Conservation (phyloP, 495 filamentous ascomycete species). For the Cercophora sp. region DNA sequence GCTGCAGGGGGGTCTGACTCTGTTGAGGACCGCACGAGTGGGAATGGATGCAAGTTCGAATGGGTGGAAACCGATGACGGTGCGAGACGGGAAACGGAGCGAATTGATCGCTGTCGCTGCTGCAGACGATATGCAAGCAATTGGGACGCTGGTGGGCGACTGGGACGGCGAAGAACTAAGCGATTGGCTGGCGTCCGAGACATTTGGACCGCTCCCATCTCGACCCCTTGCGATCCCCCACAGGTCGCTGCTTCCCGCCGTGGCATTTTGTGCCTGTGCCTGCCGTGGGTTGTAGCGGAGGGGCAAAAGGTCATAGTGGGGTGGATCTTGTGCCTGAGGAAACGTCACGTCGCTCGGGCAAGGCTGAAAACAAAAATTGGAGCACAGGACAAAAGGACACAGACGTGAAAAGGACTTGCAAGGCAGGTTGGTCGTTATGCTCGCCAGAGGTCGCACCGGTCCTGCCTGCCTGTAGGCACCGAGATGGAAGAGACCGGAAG, state of each 20-base stretch:
- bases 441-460: background rate
- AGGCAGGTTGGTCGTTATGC: background rate
- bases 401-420: background rate
- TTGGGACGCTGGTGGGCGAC: conserved; percentile 3
- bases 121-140: background rate
- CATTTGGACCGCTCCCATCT: conserved; percentile 10
- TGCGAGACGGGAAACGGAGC: background rate
- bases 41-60: background rate
- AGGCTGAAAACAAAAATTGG: background rate
- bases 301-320: background rate
- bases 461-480: background rate
- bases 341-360: background rate
- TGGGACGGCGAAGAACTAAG: no score
- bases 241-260: conserved; percentile 3
- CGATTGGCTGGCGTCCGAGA: conserved; percentile 27
- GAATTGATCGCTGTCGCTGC: background rate
- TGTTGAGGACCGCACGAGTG: background rate
- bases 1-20: background rate
- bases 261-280: no score
- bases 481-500: background rate
- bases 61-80: background rate
- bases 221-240: conserved; percentile 1
- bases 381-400: background rate
- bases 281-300: background rate
- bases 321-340: background rate